Base-by-base conservation (phyloP, 1,139 yeast species). In the Pichia sp. region DNA sequence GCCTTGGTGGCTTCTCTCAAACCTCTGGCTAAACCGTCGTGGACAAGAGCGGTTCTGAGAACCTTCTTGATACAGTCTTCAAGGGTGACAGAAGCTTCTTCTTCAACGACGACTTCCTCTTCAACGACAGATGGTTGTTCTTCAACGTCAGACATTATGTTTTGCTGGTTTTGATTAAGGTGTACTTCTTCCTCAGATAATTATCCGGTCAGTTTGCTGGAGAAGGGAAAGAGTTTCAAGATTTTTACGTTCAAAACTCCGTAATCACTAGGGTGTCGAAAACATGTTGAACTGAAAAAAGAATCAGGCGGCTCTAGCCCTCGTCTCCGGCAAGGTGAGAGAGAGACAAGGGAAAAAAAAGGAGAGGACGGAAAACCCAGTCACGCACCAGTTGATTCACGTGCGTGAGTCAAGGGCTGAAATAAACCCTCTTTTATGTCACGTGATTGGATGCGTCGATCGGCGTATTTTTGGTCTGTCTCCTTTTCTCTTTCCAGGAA, bases 11-110 rank as follows among this genome's bases (percentile, higher is more conserved):
- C 96, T 84, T 93, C 99, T 85, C 98, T 93, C 78, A 93, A 87
- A 84, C 99, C 99, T 84, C 99, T 93, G 77, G 98, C 99, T 80
- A 93, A 90, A 81, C 99, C 99, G 78, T 93, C 97, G 85, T 91
- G 96, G 75, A 92, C 90, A 76, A 95, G 86, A 69, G 99, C 87
- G 77, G 95, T 91, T 87, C 96, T 92, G 75, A 93, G 87, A 75
- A 93, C 99, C 75, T 91, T 95, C 83, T 92, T 90, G 77, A 93
- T 84, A 75, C 98, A 97, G 76, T 95, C 99, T 83, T 95, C 99
- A 71, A 93, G 87, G 76, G 98, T 84, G 81, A 93, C 86, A 73
- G 93, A 85, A 70, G 88, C 75, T 67, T 83, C 78, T 73, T 85
- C 85, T 76, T 83, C 87, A 77, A 84, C 93, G 77, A 84, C 95